These are phyloP conservation scores for Xylariaceae sp. DNA, from an alignment of 2,329 filamentous ascomycete species.

Conservation along the genomic window DNA sequence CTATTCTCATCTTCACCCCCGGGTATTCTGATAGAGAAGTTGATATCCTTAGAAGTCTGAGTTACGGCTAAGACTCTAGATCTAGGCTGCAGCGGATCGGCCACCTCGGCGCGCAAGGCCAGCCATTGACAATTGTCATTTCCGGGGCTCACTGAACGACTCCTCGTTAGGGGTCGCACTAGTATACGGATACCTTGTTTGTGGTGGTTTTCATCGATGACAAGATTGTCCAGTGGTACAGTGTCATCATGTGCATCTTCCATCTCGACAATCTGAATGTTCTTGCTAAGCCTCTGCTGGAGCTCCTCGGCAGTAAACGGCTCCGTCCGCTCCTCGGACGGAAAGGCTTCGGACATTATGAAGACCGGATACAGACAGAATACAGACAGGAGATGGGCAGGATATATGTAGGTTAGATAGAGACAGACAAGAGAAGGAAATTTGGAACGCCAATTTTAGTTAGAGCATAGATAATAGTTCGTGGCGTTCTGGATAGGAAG, in stretches of 20 bases:
- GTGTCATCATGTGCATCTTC: conserved; percentile 43
- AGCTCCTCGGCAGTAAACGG: conserved; percentile 61
- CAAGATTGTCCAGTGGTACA: conserved; percentile 57
- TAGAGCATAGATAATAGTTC: conserved; percentile 4
- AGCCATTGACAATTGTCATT: conserved; percentile 61
- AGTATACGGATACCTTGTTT: conserved; percentile 60
- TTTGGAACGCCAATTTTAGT: conserved; percentile 8
- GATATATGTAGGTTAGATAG: conserved; percentile 1
- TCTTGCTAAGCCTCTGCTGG: conserved; percentile 49
- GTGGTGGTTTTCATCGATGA: conserved; percentile 55
- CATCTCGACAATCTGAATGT: conserved; percentile 49
- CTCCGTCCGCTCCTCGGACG: conserved; percentile 58
- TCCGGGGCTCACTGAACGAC: conserved; percentile 59
- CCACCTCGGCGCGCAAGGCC: conserved; percentile 56
- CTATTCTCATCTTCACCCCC: conserved; percentile 46
- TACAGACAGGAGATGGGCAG: neutral
- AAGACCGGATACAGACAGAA: conserved; percentile 17
- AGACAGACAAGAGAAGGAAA: conserved; percentile 2
- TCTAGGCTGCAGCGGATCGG: conserved; percentile 53
- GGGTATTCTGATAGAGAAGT: conserved; percentile 61
- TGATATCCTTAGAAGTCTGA: conserved; percentile 62
- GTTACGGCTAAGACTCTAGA: conserved; percentile 63
- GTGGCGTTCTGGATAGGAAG: conserved; percentile 15
- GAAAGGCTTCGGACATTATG: conserved; percentile 51
- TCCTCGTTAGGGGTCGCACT: conserved; percentile 55